Percentiles rank a stretch among this genome's conserved stretches.
phyloP scores from a whole-genome alignment of 352 stramenopile species.

The Globisporangium sylvaticum region DNA sequence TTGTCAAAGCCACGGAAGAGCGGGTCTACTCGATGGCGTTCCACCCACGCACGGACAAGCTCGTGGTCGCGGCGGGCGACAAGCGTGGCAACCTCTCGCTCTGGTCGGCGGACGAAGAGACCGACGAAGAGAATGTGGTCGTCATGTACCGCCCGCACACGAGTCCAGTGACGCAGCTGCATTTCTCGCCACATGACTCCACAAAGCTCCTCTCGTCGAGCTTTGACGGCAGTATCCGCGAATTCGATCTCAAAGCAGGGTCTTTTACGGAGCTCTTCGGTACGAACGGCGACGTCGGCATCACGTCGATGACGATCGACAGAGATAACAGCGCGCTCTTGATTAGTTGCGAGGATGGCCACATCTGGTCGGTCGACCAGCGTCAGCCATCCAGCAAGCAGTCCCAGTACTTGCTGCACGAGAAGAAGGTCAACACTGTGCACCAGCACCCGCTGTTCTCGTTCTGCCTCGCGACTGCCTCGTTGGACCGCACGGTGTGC shows the following conservation, averaged over 20 bases:
- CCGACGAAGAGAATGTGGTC: constrained; percentile 27
- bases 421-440: constrained; percentile 89
- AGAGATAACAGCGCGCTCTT: constrained; percentile 26
- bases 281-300: constrained; percentile 32
- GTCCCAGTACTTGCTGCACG: constrained; percentile 50
- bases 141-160: constrained; percentile 68
- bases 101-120: constrained; percentile 41
- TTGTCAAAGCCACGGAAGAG: constrained; percentile 69
- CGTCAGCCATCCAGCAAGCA: constrained; percentile 27
- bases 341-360: constrained; percentile 60
- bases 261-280: constrained; percentile 57
- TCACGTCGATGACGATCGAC: constrained; percentile 53
- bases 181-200: constrained; percentile 41
- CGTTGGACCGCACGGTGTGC: constrained; percentile 73
- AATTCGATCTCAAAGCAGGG: constrained; percentile 63
- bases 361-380: constrained; percentile 49
- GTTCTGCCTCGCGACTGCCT: constrained; percentile 72
- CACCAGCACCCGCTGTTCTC: constrained; percentile 54
- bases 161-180: constrained; percentile 57
- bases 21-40: constrained; percentile 79
- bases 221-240: constrained; percentile 63
- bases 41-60: constrained; percentile 53
- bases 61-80: constrained; percentile 68
- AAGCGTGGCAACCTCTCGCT: constrained; percentile 72
- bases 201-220: constrained; percentile 63